Evolutionary conservation across 2,329 filamentous ascomycete species (phyloP).

Genomic region (Endoconidiophora laricicola): DNA sequence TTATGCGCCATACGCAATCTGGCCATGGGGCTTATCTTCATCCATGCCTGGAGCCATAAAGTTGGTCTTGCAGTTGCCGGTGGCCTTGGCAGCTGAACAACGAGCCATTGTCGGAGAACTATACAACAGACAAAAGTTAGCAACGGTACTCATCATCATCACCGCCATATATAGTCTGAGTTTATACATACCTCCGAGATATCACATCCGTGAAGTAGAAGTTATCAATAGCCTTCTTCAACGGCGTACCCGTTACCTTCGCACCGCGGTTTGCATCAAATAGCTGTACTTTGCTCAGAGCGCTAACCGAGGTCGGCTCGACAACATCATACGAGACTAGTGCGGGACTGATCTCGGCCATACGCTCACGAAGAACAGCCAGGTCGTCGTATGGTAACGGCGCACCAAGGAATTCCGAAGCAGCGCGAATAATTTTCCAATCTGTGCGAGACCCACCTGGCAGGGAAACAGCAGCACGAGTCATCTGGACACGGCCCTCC

Average conservation of each 20-base stretch:
- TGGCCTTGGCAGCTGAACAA: constrained; percentile 83
- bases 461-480: constrained; percentile 71
- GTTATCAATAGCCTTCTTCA: constrained; percentile 81
- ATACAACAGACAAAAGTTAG: not conserved
- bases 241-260: constrained; percentile 51
- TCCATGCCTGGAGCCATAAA: constrained; percentile 58
- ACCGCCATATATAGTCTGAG: not conserved
- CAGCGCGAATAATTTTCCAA: constrained; percentile 96
- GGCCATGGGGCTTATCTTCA: constrained; percentile 44
- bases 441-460: constrained; percentile 84
- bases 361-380: constrained; percentile 73
- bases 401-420: constrained; percentile 74
- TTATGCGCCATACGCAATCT: constrained; percentile 42
- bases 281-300: constrained; percentile 81
- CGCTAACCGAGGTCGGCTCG: constrained; percentile 57
- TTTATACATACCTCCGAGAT: constrained; percentile 62
- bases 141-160: not conserved
- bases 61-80: constrained; percentile 61
- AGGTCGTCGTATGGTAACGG: constrained; percentile 89
- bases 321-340: constrained; percentile 81
- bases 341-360: constrained; percentile 86
- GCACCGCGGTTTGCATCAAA: constrained; percentile 91
- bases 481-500: constrained; percentile 89
- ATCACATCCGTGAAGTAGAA: constrained; percentile 98
- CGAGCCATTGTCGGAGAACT: constrained; percentile 97